Percentiles rank a stretch among this genome's conserved stretches.
phyloP scores from a whole-genome alignment of 1,139 yeast species.

The Geotrichum histeridarum region DNA sequence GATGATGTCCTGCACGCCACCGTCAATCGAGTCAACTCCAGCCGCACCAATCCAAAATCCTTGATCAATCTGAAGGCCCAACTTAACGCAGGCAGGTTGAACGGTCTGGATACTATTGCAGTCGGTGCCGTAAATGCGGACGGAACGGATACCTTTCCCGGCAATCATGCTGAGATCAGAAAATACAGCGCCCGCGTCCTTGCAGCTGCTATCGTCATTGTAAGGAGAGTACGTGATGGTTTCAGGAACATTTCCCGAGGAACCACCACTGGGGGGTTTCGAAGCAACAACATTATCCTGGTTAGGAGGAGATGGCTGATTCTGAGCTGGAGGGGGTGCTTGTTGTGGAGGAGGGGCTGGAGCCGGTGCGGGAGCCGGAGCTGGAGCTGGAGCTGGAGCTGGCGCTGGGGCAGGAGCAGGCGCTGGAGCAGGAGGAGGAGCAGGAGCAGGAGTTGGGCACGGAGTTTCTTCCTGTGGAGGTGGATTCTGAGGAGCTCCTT shows the following conservation, averaged over 20 bases:
- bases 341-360: background rate
- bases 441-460: background rate
- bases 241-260: slow-evolving; percentile 42
- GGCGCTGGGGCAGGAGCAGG: background rate
- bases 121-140: slow-evolving; percentile 83
- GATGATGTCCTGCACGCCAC: slow-evolving; percentile 51
- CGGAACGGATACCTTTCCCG: slow-evolving; percentile 54
- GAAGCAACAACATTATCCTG: background rate
- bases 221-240: slow-evolving; percentile 80
- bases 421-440: background rate
- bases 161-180: slow-evolving; percentile 56
- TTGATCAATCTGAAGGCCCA: slow-evolving; percentile 74
- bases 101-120: slow-evolving; percentile 66
- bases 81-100: slow-evolving; percentile 52
- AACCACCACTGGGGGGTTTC: background rate
- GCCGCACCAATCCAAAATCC: slow-evolving; percentile 69
- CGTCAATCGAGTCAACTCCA: slow-evolving; percentile 68
- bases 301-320: background rate
- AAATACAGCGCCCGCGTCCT: slow-evolving; percentile 48
- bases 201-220: slow-evolving; percentile 62
- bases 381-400: background rate
- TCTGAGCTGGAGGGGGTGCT: background rate
- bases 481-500: no score
- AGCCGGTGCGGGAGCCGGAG: background rate
- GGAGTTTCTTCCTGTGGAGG: background rate